Base-by-base conservation (phyloP, 169 alveolate species). In the Haemoproteus tartakovskyi region DNA sequence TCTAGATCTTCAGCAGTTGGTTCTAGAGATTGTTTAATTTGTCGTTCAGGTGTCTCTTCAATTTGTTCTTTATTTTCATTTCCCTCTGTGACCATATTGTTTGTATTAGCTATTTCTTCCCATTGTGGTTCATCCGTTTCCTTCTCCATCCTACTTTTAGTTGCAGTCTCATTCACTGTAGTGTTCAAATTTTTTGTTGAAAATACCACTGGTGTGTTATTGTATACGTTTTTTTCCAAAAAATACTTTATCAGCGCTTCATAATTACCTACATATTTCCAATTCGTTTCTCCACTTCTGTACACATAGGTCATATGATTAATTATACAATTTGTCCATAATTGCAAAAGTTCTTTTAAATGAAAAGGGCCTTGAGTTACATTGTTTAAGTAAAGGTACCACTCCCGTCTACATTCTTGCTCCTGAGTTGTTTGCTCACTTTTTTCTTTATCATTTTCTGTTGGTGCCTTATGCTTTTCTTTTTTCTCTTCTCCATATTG, bases 221-320 rank as follows among this genome's bases (percentile, higher is more conserved):
- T n/a, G n/a, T n/a, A n/a, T n/a, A n/a, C n/a, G n/a, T n/a, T n/a
- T n/a, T n/a, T n/a, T n/a, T n/a, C n/a, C n/a, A n/a, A 57, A n/a
- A 74, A 45, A 51, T 50, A 38, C 18, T 60, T 37, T 74, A 22
- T 59, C 57, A 74, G 46, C 26, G 45, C 57, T 16, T 74, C 78
- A 57, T 74, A 74, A 38, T 74, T 74, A 60, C 30, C 43, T 11
- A 74, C 27, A 74, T 56, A 74, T 24, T 74, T 74, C 84, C 84
- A 74, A 48, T 74, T 74, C 29, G 18, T 48, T 8, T 74, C 84
- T 18, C 84, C 84, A 16, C 57, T 74, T 74, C 57, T 74, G 57
- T 43, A 74, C 38, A 74, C 51, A 21, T 24, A 6, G 14, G 84
- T 56, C 84, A 74, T 74, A 30, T 46, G 27, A 21, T 74, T 74